A percentile compares a stretch with the other conserved stretches of the same genome.
These are phyloP conservation scores for Malus hybrid DNA, from an alignment of 331 rosid genomes.

Conservation along the genomic window DNA sequence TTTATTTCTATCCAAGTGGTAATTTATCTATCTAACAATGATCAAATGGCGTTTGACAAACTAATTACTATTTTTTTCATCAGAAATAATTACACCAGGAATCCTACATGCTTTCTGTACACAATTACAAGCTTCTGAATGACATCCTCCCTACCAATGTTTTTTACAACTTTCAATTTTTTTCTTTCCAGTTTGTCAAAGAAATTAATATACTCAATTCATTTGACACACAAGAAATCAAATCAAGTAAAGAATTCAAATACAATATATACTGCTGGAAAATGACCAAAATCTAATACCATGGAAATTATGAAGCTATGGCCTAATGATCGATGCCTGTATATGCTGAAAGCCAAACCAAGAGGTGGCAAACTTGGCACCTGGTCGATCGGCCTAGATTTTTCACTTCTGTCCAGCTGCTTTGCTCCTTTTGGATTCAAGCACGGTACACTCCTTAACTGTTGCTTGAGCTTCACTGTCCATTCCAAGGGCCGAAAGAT, in stretches of 20 bases:
- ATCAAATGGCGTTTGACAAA: too few relatives aligned
- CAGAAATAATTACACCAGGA: not conserved
- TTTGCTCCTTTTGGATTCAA: not conserved
- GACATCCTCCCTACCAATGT: not conserved
- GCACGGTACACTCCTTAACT: not conserved
- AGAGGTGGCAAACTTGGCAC: too few relatives aligned
- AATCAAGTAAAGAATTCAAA: not conserved
- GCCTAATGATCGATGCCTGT: not conserved
- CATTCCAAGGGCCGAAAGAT: not conserved
- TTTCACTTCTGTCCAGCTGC: not conserved
- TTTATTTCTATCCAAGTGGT: too few relatives aligned
- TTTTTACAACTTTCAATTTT: not conserved
- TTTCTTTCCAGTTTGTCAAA: not conserved
- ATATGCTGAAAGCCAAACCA: not conserved
- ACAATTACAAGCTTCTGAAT: not conserved
- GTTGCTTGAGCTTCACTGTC: not conserved
- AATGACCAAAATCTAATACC: not conserved
- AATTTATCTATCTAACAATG: too few relatives aligned
- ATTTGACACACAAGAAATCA: slow-evolving; percentile 1
- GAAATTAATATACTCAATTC: not conserved
- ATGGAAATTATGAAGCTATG: not conserved
- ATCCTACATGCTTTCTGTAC: not conserved
- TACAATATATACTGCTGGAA: not conserved
- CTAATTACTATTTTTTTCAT: not conserved
- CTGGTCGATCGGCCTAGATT: too few relatives aligned